Conservation (phyloP, 345 rosid genomes). For the Clausena lansium region DNA sequence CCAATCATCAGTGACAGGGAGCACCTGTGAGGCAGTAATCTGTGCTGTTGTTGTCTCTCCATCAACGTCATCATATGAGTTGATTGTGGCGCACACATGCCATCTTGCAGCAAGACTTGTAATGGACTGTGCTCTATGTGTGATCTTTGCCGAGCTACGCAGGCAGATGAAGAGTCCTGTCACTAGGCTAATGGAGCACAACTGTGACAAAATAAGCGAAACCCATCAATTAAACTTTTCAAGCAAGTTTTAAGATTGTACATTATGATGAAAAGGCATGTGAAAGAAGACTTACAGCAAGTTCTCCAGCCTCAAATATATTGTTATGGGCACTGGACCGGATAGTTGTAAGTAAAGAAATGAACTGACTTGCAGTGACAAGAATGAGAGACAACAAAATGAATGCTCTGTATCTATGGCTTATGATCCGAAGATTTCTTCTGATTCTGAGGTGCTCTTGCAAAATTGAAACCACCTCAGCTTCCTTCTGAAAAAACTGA, state of each 20-base stretch:
- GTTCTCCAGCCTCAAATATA: constrained; percentile 82
- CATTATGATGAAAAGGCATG: neutral
- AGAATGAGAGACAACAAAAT: constrained; percentile 55
- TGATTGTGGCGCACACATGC: constrained; percentile 85
- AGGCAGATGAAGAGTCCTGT: constrained; percentile 83
- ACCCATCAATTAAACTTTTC: neutral
- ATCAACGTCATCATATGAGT: constrained; percentile 63
- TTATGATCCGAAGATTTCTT: constrained; percentile 70
- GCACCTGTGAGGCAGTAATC: constrained; percentile 23
- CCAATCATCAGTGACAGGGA: constrained; percentile 35
- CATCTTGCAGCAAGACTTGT: constrained; percentile 88
- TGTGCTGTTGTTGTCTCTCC: constrained; percentile 60
- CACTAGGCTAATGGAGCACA: constrained; percentile 76
- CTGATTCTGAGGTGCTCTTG: constrained; percentile 61
- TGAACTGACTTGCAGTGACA: constrained; percentile 77
- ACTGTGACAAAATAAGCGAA: constrained; percentile 32
- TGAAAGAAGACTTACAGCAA: constrained; percentile 38
- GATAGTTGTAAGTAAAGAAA: constrained; percentile 54
- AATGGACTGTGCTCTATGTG: constrained; percentile 78
- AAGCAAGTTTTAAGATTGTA: neutral
- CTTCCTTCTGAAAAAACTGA: constrained; percentile 64
- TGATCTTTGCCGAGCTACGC: constrained; percentile 88
- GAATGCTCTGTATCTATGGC: constrained; percentile 79
- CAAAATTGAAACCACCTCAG: constrained; percentile 63
- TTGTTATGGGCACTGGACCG: constrained; percentile 55